Evolutionary conservation across 2,329 filamentous ascomycete species (phyloP), one percentile per base, ranked within the genome.

Genomic region (Colletotrichum sansevieriae): DNA sequence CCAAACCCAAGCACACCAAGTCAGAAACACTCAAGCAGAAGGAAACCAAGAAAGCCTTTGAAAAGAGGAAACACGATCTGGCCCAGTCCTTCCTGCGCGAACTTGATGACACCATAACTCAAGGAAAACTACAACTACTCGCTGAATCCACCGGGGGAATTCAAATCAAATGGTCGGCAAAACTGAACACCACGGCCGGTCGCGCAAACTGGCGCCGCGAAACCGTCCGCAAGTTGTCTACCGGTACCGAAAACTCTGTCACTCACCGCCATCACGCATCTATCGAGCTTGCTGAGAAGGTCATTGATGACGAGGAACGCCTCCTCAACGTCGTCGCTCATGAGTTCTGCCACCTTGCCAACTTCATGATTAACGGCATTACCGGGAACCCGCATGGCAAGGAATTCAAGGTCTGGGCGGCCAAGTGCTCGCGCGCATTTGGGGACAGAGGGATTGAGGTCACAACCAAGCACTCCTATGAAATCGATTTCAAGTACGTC

Each of bases 291-390:
- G 93, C 95, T 0, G 90, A 93, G 63, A 97, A 97, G 77, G 91
- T 98, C 54, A 94, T 98, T 70, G 90, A 94, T 76, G 87, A 91
- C 74, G 88, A 92, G 72, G 80, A 91, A 66, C 89, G 93, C 3
- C 86, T 98, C 1, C 85, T 96, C 71, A 98, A 98, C 78, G 94
- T 96, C 0, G 82, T 98, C n/a, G 94, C 95, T 0, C 96, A 99
- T 78, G 96, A 99, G 75, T 98, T 96, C 82, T 98, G 96, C 78
- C 96, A 99, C 76, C 83, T 98, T 1, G 91, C 93, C 49, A 97
- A 94, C 74, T 98, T 95, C 78, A 97, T 98, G 89, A 83, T 98
- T 71, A 91, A 87, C 56, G 89, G 90, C 41, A 83, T 95, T 41
- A 90, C 88, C 49, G 90, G 89, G 64, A 91, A 92, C 70, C 93